phyloP scores from a whole-genome alignment of 345 rosid genomes.

The Ceriops tagal region DNA sequence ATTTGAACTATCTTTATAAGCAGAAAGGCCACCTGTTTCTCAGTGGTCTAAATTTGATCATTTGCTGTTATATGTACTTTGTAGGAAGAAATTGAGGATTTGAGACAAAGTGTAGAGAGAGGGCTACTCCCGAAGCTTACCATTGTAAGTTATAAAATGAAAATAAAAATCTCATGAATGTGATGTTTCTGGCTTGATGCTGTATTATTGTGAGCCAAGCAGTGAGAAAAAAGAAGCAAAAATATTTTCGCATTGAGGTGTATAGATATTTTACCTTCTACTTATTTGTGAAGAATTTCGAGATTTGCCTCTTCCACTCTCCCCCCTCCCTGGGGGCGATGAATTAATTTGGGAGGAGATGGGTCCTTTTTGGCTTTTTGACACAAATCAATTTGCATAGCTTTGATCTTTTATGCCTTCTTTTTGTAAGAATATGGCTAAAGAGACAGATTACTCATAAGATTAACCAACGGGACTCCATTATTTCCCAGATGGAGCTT shows the following conservation, averaged over 20 bases:
- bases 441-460: background rate
- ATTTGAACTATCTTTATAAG: no score
- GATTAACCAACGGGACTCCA: background rate
- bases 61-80: background rate
- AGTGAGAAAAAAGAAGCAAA: no score
- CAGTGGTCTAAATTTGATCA: no score
- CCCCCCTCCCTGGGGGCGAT: no score
- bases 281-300: no score
- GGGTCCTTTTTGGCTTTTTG: no score
- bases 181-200: background rate
- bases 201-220: background rate
- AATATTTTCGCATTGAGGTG: no score
- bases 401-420: background rate
- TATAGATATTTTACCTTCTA: no score
- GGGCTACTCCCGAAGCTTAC: conserved; percentile 15
- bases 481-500: conserved; percentile 22
- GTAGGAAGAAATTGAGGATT: conserved; percentile 28
- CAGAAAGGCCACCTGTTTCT: no score
- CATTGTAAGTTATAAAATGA: conserved; percentile 19
- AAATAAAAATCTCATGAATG: background rate
- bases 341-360: no score
- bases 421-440: background rate
- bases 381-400: no score
- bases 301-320: no score
- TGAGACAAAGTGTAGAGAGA: conserved; percentile 20